Percentiles rank a stretch among this genome's conserved stretches.
phyloP scores from a whole-genome alignment of 345 rosid genomes.

The Anastatica hierochuntica region DNA sequence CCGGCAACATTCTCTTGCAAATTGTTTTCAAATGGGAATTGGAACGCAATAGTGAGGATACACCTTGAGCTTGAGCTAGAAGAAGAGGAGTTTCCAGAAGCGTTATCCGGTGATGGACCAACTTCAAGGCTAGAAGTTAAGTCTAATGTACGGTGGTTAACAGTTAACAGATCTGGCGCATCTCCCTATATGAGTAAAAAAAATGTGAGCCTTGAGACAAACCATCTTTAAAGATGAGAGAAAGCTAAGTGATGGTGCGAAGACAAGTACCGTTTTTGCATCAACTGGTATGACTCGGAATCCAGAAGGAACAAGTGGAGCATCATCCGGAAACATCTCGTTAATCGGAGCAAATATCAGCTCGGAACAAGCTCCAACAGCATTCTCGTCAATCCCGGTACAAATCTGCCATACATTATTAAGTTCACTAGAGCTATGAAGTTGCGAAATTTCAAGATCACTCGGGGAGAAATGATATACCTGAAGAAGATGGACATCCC shows the following conservation, averaged over 20 bases:
- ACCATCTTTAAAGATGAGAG: neutral
- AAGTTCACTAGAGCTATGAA: too few species aligned
- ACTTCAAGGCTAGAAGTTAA: slow-evolving; percentile 92
- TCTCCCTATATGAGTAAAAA: slow-evolving; percentile 41
- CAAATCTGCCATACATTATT: slow-evolving; percentile 39
- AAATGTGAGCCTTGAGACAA: slow-evolving; percentile 8
- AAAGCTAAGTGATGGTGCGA: neutral
- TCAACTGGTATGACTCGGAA: slow-evolving; percentile 88
- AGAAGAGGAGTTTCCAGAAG: slow-evolving; percentile 45
- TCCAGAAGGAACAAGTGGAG: slow-evolving; percentile 88
- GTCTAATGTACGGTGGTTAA: slow-evolving; percentile 69
- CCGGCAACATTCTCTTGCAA: slow-evolving; percentile 74
- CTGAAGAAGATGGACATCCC: slow-evolving; percentile 92
- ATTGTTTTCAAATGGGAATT: slow-evolving; percentile 77
- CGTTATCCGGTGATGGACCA: slow-evolving; percentile 45
- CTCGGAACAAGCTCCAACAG: slow-evolving; percentile 84
- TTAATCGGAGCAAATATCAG: slow-evolving; percentile 94
- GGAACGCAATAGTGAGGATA: slow-evolving; percentile 90
- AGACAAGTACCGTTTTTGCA: slow-evolving; percentile 36
- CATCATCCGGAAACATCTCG: slow-evolving; percentile 94
- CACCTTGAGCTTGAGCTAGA: slow-evolving; percentile 73
- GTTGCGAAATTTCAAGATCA: too few species aligned
- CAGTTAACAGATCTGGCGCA: slow-evolving; percentile 36
- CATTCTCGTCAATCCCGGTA: slow-evolving; percentile 87
- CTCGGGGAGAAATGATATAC: slow-evolving; percentile 10